These are phyloP conservation scores for Sporothrix protearum DNA, from an alignment of 2,329 filamentous ascomycete genomes.

Conservation along the genomic window DNA sequence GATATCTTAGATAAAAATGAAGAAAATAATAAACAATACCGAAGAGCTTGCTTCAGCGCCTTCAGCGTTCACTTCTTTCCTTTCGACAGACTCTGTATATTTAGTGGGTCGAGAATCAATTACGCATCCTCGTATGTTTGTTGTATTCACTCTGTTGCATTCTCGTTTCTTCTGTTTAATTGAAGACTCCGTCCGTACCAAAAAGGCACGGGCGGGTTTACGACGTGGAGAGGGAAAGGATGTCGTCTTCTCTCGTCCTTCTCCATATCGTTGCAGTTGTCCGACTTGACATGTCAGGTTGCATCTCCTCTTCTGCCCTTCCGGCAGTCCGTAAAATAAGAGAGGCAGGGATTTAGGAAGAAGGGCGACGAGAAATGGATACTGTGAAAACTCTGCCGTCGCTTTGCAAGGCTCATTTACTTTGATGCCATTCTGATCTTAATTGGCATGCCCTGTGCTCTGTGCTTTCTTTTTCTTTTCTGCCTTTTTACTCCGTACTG, in stretches of 20 bases:
- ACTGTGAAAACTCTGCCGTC: background rate
- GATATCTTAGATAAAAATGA: too few species aligned
- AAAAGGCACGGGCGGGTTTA: background rate
- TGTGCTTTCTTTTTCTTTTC: background rate
- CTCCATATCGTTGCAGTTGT: background rate
- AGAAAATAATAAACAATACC: background rate
- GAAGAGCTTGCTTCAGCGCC: background rate
- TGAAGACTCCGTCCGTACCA: background rate
- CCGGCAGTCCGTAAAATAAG: slow-evolving; percentile 17
- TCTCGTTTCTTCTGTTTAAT: background rate
- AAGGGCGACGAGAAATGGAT: background rate
- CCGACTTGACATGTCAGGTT: slow-evolving; percentile 22
- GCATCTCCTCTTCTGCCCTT: background rate
- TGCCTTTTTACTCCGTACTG: too few species aligned
- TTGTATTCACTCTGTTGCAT: too few species aligned
- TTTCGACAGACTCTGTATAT: background rate
- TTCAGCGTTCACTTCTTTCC: background rate
- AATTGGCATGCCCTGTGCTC: background rate
- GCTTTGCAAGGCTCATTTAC: background rate
- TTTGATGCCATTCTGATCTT: background rate
- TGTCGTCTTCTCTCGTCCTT: background rate
- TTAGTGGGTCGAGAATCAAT: background rate
- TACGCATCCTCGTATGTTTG: slow-evolving; percentile 14
- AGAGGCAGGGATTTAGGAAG: background rate
- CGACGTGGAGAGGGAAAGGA: background rate